Percentiles rank a stretch among this genome's conserved stretches.
phyloP scores from a whole-genome alignment of 257 asterid genomes.

The Solanum gandarillasii region DNA sequence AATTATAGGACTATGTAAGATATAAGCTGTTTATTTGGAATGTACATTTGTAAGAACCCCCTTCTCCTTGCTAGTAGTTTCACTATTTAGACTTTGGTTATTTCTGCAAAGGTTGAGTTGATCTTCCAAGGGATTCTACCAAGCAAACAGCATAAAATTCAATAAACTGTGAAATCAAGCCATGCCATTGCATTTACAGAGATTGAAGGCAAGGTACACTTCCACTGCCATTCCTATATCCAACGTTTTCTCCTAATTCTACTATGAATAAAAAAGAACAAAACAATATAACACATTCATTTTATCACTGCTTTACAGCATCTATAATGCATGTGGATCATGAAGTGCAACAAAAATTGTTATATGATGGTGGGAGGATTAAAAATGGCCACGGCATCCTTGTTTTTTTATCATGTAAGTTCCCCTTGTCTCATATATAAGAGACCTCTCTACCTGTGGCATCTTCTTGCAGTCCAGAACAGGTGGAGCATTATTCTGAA shows the following conservation, averaged over 20 bases:
- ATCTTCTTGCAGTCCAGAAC: neutral
- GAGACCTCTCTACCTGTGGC: neutral
- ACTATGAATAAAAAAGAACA: neutral
- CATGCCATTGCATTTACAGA: neutral
- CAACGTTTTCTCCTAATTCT: neutral
- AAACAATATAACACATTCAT: neutral
- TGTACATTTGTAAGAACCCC: neutral
- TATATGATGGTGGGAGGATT: neutral
- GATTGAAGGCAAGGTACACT: neutral
- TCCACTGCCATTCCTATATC: neutral
- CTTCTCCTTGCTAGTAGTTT: neutral
- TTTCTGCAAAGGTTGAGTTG: neutral
- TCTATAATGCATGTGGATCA: neutral
- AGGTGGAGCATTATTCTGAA: neutral
- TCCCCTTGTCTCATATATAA: neutral
- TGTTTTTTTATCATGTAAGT: neutral
- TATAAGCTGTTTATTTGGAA: neutral
- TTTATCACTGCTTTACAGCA: neutral
- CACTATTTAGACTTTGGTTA: neutral
- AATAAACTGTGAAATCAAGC: neutral
- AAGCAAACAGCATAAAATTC: neutral
- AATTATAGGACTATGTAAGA: neutral
- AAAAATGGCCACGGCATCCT: neutral
- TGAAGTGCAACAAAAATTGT: neutral
- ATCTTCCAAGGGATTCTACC: neutral